Percentiles rank a stretch among this genome's conserved stretches.
Conservation (phyloP, 805 yeast genomes). For the Pichia californica region DNA sequence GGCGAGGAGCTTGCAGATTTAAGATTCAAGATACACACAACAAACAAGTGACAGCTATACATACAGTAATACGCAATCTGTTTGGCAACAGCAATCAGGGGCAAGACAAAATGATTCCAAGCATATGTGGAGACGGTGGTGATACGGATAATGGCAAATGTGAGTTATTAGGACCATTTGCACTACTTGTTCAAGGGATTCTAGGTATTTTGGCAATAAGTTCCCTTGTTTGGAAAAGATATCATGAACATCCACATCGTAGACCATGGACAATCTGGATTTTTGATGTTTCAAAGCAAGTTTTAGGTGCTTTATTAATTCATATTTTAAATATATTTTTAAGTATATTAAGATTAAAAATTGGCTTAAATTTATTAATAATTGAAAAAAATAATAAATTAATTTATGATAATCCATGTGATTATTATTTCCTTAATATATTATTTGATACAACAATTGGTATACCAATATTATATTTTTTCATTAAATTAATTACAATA, state of each 20-base stretch:
- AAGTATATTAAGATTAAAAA: constrained; percentile 47
- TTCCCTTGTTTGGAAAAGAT: constrained; percentile 69
- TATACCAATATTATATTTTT: constrained; percentile 67
- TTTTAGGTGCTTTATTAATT: constrained; percentile 78
- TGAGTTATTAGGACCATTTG: constrained; percentile 77
- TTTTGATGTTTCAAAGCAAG: constrained; percentile 85
- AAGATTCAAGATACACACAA: too few relatives aligned
- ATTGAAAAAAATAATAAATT: constrained; percentile 18
- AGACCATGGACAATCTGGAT: constrained; percentile 87
- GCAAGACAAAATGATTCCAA: too few relatives aligned
- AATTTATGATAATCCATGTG: constrained; percentile 64
- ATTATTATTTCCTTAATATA: constrained; percentile 88
- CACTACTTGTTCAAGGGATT: constrained; percentile 66
- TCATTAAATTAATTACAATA: constrained; percentile 11
- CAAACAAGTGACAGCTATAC: too few relatives aligned
- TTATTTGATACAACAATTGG: constrained; percentile 92
- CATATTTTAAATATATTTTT: constrained; percentile 72
- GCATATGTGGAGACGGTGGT: not conserved
- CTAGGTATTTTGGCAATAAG: constrained; percentile 74
- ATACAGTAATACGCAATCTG: too few relatives aligned
- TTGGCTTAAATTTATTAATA: not conserved
- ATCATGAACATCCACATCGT: constrained; percentile 68
- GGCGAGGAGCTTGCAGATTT: too few relatives aligned
- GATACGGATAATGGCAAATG: constrained; percentile 29
- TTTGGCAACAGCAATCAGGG: too few relatives aligned